phyloP scores from a whole-genome alignment of 257 asterid species.

The Nicotiana sylvestris region DNA sequence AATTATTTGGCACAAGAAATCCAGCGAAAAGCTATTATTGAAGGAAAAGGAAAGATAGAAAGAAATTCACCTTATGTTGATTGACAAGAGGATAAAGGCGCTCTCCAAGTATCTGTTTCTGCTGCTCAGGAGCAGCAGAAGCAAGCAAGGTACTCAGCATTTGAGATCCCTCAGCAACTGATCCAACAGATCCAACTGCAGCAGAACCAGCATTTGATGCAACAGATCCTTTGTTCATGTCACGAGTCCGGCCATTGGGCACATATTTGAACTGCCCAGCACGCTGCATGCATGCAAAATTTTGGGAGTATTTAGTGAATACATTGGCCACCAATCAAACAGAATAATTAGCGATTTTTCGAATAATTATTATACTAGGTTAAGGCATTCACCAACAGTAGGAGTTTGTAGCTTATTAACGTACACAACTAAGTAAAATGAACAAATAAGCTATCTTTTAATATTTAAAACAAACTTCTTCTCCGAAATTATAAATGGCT shows the following conservation, averaged over 20 bases:
- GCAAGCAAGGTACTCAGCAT: conserved; percentile 72
- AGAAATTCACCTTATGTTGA: conserved; percentile 47
- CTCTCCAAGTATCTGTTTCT: conserved; percentile 76
- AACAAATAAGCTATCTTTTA: background rate
- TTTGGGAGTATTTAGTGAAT: background rate
- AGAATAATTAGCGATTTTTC: background rate
- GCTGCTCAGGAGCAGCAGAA: conserved; percentile 64
- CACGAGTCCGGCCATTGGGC: conserved; percentile 23
- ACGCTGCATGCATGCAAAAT: conserved; percentile 23
- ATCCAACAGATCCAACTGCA: conserved; percentile 36
- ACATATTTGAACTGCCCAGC: conserved; percentile 22
- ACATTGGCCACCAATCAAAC: background rate
- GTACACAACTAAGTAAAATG: background rate
- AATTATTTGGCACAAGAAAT: background rate
- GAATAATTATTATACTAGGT: background rate
- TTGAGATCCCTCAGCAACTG: conserved; percentile 45
- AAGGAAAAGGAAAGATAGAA: background rate
- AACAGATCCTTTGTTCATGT: conserved; percentile 28
- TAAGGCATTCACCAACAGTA: background rate
- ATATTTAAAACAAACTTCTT: background rate
- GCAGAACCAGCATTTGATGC: conserved; percentile 15
- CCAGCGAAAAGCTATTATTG: background rate
- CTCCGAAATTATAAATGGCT: background rate
- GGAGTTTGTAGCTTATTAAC: background rate
- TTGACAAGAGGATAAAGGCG: conserved; percentile 78